Base-by-base conservation (phyloP, 2,329 filamentous ascomycete species). In the Zalaria obscura region DNA sequence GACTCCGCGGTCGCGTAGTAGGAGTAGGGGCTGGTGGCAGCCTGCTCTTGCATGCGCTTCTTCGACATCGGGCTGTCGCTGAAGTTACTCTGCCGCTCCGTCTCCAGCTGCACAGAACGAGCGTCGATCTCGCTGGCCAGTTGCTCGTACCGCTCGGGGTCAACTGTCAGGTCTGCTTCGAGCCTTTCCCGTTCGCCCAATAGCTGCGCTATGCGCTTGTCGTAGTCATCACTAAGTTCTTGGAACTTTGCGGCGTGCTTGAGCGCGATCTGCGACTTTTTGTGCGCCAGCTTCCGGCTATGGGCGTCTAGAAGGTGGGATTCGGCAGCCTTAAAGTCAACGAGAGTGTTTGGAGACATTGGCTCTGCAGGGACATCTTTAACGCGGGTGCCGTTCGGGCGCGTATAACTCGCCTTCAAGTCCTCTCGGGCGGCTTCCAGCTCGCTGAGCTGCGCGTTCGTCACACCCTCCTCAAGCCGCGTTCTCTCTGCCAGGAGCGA, bases 191-290 rank as follows among this genome's bases (percentile, higher is more conserved):
- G 48, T 25, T 54, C 53, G 18, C 47, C 50, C 6, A 59, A 42
- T 25, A 61, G 45, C 11, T 51, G 50, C 4, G 48, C 51, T 9
- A 61, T 50, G 27, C 52, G 50, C 8, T 48, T 48, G 40, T 61
- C 56, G 40, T 59, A 61, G 35, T 60, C 56, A 35, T 52, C 47
- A 4, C 54, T 58, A 5, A 61, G 46, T 3, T 40, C 43, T 27
- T 55, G 54, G 45, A 58, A 58, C 11, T 57, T 48, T 31, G 52
- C 50, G 5, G 56, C 56, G 40, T 61, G 57, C 49, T 51, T 53
- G 33, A 58, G 40, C 4, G 54, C 55, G 35, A 61, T 59, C 36
- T 60, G 55, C 3, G 57, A 59, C 45, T 55, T 59, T 9, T 51
- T 47, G 36, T 56, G 57, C 2, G 55, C 51, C 34, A 61, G 50